Evolutionary conservation across 305 asterid species (phyloP).

Genomic region (Fraxinus baroniana): DNA sequence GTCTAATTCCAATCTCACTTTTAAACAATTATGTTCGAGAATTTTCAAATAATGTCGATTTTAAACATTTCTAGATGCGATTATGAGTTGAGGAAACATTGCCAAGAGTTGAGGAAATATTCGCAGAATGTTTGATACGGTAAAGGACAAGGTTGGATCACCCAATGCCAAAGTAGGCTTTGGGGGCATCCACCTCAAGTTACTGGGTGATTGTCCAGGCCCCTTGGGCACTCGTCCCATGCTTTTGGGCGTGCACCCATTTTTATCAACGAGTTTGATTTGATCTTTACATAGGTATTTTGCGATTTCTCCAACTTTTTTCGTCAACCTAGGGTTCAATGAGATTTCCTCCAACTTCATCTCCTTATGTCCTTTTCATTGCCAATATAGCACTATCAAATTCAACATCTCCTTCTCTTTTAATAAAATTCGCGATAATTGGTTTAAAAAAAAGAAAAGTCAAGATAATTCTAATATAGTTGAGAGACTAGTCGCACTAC

Average conservation of each 20-base stretch:
- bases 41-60: not conserved
- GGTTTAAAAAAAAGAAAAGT: not conserved
- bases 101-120: not conserved
- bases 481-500: not conserved
- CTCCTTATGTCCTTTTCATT: not conserved
- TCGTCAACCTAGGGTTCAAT: not conserved
- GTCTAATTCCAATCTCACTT: not conserved
- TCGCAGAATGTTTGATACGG: not conserved
- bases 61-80: not conserved
- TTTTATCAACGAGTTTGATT: not conserved
- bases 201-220: not conserved
- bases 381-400: not conserved
- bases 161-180: not conserved
- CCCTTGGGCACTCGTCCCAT: not conserved
- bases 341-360: not conserved
- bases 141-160: not conserved
- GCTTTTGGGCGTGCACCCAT: not conserved
- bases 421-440: not conserved
- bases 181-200: not conserved
- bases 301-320: not conserved
- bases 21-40: not conserved
- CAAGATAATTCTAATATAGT: not conserved
- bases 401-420: not conserved
- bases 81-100: not conserved
- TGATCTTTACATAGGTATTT: not conserved